Conservation (phyloP, 1,139 yeast genomes). For the Magnusiomyces suaveolens region DNA sequence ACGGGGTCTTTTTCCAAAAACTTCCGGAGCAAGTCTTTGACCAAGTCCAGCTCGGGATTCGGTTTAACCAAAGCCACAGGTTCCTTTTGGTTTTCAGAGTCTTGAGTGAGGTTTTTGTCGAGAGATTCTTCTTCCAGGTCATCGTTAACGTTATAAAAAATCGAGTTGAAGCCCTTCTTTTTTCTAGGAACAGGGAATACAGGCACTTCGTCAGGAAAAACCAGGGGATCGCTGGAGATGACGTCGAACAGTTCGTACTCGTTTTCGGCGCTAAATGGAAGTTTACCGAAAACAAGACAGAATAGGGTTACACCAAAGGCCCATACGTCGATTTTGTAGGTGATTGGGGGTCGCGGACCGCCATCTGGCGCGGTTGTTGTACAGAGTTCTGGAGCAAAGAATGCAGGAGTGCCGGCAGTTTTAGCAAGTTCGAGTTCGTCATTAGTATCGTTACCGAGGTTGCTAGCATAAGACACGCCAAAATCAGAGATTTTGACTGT, state of each 20-base stretch:
- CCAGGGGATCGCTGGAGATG: conserved; percentile 55
- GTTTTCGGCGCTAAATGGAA: conserved; percentile 85
- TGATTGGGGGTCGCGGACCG: conserved; percentile 42
- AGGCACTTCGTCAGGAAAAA: conserved; percentile 44
- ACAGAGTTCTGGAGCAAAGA: conserved; percentile 70
- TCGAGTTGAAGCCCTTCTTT: conserved; percentile 1
- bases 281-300: conserved; percentile 76
- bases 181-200: conserved; percentile 17
- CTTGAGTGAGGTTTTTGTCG: background rate
- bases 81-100: background rate
- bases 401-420: conserved; percentile 88
- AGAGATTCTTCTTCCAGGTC: conserved; percentile 4
- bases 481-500: conserved; percentile 89
- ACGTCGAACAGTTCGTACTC: conserved; percentile 81
- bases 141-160: conserved; percentile 16
- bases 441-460: conserved; percentile 37
- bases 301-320: conserved; percentile 89
- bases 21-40: conserved; percentile 54
- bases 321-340: conserved; percentile 87
- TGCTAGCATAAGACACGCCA: conserved; percentile 84
- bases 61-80: conserved; percentile 11
- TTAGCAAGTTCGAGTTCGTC: conserved; percentile 78
- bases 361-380: conserved; percentile 35
- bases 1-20: conserved; percentile 65
- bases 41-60: conserved; percentile 32